Evolutionary conservation across 2,329 filamentous ascomycete genomes (phyloP), one percentile per base, ranked within the genome.

Genomic region (Diplodia seriata): DNA sequence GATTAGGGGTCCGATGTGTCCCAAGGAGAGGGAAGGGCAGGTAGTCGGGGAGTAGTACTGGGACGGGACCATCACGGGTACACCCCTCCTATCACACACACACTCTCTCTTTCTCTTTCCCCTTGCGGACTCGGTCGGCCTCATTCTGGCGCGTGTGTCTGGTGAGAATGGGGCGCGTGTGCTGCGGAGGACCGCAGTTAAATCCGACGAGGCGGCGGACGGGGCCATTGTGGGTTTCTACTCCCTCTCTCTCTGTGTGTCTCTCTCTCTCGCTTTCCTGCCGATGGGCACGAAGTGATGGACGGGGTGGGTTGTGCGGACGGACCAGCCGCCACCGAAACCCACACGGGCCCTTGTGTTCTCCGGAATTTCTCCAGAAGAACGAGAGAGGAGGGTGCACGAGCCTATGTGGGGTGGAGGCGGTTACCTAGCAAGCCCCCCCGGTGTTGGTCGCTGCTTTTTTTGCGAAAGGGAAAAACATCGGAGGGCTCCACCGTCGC

Each of bases 321-420:
- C 50, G 50, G 50, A 31, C 50, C 23, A 26, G 23, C 23, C 23
- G 23, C 23, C 50, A 29, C 50, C 50, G 20, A 7, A 2, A 9
- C 43, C 3, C 2, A 18, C 33, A 36, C 33, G 23, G 43, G 43
- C 43, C 43, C 43, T 20, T 47, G 43, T 20, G 50, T 47, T 31
- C 38, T 49, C 57, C 57, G 57, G 57, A 49, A 62, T 50, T 62
- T 62, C 57, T 62, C 57, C 57, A 62, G 57, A 43, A 49, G 26
- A 9, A 47, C 18, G 20, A 47, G n/a, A 47, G 11, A 18, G 11
- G 14, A n/a, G 57, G 15, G 43, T 12, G 56, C 38, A 18, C 56
- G 38, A 38, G 31, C 56, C 43, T n/a, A 47, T 59, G 56, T 59
- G 56, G 56, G 56, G 38, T 59, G 56, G 20, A 20, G 43, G 43